A percentile compares a stretch with the other conserved stretches of the same genome.
Conservation (phyloP, 345 rosid genomes). For the Noccaea bulbosa region DNA sequence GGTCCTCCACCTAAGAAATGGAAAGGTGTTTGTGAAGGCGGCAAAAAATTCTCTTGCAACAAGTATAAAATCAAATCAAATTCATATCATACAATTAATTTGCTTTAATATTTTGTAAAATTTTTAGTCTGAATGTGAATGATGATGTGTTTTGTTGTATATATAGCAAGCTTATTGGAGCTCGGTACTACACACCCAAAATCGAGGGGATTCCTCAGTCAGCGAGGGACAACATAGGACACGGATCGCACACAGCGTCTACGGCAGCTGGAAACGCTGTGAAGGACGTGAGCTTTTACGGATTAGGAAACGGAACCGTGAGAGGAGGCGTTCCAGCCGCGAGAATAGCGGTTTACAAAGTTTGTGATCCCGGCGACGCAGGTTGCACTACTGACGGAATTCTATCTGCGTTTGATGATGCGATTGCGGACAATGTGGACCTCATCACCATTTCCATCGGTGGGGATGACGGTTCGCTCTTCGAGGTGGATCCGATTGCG, state of each 20-base stretch:
- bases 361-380: conserved; percentile 22
- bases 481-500: conserved; percentile 37
- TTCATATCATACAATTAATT: neutral
- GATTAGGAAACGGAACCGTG: conserved; percentile 52
- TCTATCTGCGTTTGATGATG: conserved; percentile 51
- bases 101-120: neutral
- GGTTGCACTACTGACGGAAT: conserved; percentile 29
- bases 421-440: conserved; percentile 53
- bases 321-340: conserved; percentile 65
- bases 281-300: conserved; percentile 45
- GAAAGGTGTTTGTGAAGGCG: conserved; percentile 51
- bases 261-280: conserved; percentile 60
- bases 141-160: conserved; percentile 9
- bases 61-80: conserved; percentile 44
- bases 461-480: fast-evolving
- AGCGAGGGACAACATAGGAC: conserved; percentile 38
- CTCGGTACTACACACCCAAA: conserved; percentile 40
- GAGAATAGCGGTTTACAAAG: conserved; percentile 54
- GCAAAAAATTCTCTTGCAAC: conserved; percentile 62
- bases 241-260: conserved; percentile 66
- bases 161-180: conserved; percentile 42
- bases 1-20: conserved; percentile 58
- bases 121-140: conserved; percentile 29
- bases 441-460: conserved; percentile 52
- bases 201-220: conserved; percentile 32